Base-by-base conservation (phyloP, 1,284 basidiomycete species). In the Prillingera fragicola region DNA sequence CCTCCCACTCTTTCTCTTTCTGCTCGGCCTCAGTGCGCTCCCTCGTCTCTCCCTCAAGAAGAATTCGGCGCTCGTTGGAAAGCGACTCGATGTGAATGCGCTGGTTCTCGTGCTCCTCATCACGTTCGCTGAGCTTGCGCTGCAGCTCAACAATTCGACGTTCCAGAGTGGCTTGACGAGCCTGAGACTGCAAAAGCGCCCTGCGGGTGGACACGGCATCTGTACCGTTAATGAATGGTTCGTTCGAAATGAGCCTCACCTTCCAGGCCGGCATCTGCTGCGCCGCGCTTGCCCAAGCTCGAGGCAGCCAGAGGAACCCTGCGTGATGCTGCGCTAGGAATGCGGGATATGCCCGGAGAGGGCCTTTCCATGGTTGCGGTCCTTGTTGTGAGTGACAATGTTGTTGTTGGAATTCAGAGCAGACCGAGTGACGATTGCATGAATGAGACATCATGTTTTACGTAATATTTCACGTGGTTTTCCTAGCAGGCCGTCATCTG, bases 31-130 rank as follows among this genome's bases (percentile, higher is more conserved):
- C 38, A 13, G 45, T 24, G 33, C 56, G 48, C 40, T 59, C 60
- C 26, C 45, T 37, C 21, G 33, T 48, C 41, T 63, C 60, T 0
- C 50, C 54, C 13, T 61, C 61, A 19, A 49, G 46, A 13, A 65
- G 48, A 8, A 54, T 41, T 12, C 47, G 48, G n/a, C 59, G 41
- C 36, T 60, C 61, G 23, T 49, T 41, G 29, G 52, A 55, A 6
- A 67, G 41, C 23, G 41, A 19, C 23, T 55, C 58, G 35, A 57
- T 62, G 37, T 61, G 53, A 4, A 46, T 21, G 15, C 56, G 43
- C 29, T 61, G 56, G 29, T 59, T 52, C 31, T 59, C 65, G 9
- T 60, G 43, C 21, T 51, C 33, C 12, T 43, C 28, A 10, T 50
- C 52, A n/a, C 48, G 45, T 32, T 55, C 45, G 2, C 38, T 36